Base-by-base conservation (phyloP, 768 basidiomycete species). In the Kwoniella dendrophila region DNA sequence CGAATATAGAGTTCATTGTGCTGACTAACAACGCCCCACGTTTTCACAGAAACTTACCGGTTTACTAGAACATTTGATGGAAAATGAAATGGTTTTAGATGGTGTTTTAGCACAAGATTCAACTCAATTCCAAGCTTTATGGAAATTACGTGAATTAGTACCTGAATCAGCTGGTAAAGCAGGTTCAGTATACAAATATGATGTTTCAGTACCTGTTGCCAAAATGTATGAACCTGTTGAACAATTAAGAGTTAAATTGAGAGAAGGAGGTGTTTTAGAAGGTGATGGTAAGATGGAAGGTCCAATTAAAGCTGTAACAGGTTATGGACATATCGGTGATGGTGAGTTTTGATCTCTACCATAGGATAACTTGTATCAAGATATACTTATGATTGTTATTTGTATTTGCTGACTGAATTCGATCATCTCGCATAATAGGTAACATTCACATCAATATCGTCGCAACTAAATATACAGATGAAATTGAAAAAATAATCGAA, bases 241-340 rank as follows among this genome's bases (percentile, higher is more conserved):
- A 74, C 79, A 83, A 32, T 88, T 92, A 33, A 82, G 89, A 59
- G 86, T 88, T 63, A 87, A 85, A 57, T 81, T 98, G 36, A 78
- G 82, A 33, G 74, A 76, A 27, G 67, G 64, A 27, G 82, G 82
- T 1, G 48, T 84, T 30, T 64, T 72, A 51, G 89, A 87, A 3
- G 83, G 90, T 10, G 81, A 91, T 54, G 69, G 72, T 5, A 48
- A 51, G 27, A 38, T 52, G 20, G 27, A 71, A 16, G 78, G 78
- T 4, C 70, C 69, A 48, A 89, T 98, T 40, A 88, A 88, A 76
- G 85, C 87, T 72, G 90, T 94, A 14, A 80, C 95, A 61, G 96
- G 96, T 11, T 99, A 91, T 70, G 96, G 96, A 12, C 96, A 99
- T 78, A 87, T 98, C 55, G 96, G 96, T 24, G 96, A 99, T 80